Conservation (phyloP, 495 filamentous ascomycete genomes). For the Neurospora sp. region DNA sequence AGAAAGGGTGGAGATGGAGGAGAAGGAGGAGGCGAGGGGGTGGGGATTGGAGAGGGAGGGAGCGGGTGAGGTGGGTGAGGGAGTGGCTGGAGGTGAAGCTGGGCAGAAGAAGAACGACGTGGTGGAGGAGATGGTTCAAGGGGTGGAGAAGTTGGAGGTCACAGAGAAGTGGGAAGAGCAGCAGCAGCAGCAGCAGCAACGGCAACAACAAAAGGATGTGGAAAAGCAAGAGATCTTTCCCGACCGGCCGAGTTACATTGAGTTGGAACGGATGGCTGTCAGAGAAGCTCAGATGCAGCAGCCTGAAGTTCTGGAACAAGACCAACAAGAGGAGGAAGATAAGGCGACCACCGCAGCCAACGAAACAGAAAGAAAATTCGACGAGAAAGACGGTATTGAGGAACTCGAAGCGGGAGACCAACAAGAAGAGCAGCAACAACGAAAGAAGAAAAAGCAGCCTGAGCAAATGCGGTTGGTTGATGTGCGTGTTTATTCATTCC, state of each 20-base stretch:
- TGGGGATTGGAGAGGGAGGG: conserved; percentile 10
- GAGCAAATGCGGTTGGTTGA: conserved; percentile 50
- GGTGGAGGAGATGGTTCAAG: not conserved
- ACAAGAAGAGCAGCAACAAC: conserved; percentile 15
- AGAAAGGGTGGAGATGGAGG: not conserved
- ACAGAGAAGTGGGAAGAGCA: not conserved
- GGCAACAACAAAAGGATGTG: not conserved
- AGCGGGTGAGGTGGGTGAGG: not conserved
- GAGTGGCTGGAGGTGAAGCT: not conserved
- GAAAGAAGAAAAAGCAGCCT: conserved; percentile 8
- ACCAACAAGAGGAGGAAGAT: not conserved
- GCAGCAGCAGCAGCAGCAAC: not conserved
- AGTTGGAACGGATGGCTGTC: conserved; percentile 36
- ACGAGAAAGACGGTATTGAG: not conserved
- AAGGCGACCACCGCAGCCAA: not conserved
- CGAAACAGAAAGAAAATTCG: not conserved
- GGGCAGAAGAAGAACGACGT: not conserved
- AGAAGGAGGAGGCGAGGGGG: not conserved
- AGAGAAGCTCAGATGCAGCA: conserved; percentile 7
- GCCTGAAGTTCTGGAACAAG: not conserved
- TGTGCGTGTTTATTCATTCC: conserved; percentile 27
- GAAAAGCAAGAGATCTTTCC: conserved; percentile 7
- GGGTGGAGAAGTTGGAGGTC: not conserved
- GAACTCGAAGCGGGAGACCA: conserved; percentile 6
- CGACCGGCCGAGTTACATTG: conserved; percentile 43